Percentiles rank a stretch among this genome's conserved stretches.
These are phyloP conservation scores for Sphagnurus paluster DNA, from an alignment of 1,284 basidiomycete genomes.

Conservation along the genomic window DNA sequence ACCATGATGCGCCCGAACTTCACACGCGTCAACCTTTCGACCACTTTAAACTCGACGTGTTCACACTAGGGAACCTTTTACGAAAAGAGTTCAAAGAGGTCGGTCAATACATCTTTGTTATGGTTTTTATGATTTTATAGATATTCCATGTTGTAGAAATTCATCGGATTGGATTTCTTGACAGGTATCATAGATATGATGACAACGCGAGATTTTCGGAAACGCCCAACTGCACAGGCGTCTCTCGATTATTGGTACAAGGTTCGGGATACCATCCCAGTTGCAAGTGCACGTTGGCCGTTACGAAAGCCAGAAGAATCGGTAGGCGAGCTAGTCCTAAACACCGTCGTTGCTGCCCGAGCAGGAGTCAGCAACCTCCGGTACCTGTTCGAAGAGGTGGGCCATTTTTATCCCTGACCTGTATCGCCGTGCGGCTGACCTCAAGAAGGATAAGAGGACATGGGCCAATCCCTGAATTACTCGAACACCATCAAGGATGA, in stretches of 20 bases:
- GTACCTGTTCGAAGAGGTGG: constrained; percentile 2
- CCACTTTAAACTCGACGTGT: constrained; percentile 29
- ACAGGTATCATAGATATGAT: constrained; percentile 22
- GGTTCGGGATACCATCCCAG: neutral
- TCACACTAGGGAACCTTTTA: constrained; percentile 14
- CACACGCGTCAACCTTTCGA: constrained; percentile 23
- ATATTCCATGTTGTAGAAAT: constrained; percentile 20
- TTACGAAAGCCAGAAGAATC: constrained; percentile 4
- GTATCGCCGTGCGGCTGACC: neutral
- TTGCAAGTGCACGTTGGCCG: constrained; percentile 3
- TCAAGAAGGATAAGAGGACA: constrained; percentile 1
- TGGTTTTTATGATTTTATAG: neutral
- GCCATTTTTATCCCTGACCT: neutral
- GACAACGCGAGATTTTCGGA: constrained; percentile 20
- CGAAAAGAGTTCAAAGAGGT: constrained; percentile 25
- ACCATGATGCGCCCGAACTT: constrained; percentile 28
- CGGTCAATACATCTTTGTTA: neutral
- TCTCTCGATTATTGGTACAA: constrained; percentile 15
- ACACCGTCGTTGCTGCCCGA: neutral
- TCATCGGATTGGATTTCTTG: constrained; percentile 25
- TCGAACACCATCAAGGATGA: no score
- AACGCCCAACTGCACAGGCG: constrained; percentile 20
- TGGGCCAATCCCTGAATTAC: neutral
- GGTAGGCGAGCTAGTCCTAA: constrained; percentile 1
- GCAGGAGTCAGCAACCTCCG: neutral